Evolutionary conservation across 2,329 filamentous ascomycete genomes (phyloP), one percentile per base, ranked within the genome.

Genomic region (Trichophyton mentagrophytes): DNA sequence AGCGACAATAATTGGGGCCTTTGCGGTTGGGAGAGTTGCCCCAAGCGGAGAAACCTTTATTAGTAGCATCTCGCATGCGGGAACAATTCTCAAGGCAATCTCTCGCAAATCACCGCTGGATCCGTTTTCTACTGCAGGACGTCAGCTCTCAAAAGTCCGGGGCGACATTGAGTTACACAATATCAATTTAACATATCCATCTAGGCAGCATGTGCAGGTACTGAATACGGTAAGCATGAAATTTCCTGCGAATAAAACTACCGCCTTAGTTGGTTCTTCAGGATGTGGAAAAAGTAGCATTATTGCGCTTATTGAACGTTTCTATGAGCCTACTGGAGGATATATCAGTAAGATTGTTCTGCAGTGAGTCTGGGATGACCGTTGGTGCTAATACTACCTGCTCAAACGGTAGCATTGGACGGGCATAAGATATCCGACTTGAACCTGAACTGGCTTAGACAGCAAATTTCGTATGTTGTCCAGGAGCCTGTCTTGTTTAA

Each of bases 171-270:
- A 73, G 58, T 66, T 75, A 20, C 65, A 69, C 22, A 63, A 73
- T 20, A 71, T 76, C 38, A 71, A 69, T 7, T 75, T 76, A 61
- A 66, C 86, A 91, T 62, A 72, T 62, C 67, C 70, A 3, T 72
- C 71, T 0, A 64, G 71, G 46, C 68, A 70, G 9, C 68, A 70
- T 42, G 65, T 66, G 9, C 64, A 62, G 13, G 69, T 71, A 3
- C 65, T 73, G 11, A 61, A 68, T 15, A 63, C 68, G 25, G 62
- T 73, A 46, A 86, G 77, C 57, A 79, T 95, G 1, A 73, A 80
- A 0, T 85, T 93, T 44, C 87, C 88, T 1, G 86, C 88, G 2
- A 88, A 89, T 27, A 91, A 92, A 76, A 89, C 86, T 25, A 92
- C 90, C 0, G 90, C 90, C 1, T 77, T 95, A 0, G 90, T 95